These are phyloP conservation scores for Ogataea methanolica DNA, from an alignment of 805 yeast genomes.

Conservation along the genomic window DNA sequence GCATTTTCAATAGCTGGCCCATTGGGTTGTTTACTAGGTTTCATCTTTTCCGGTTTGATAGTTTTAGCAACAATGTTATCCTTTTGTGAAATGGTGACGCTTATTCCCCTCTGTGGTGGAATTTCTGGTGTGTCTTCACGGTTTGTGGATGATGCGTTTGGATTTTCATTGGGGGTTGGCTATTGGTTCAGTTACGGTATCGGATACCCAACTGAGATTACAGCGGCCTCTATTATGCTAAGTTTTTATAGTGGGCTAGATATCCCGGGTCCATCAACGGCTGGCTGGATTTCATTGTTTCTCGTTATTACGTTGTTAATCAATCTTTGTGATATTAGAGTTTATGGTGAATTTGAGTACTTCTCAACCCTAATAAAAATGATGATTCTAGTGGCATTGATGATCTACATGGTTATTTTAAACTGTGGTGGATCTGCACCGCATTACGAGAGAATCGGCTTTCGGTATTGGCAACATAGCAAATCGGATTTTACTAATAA, in stretches of 20 bases:
- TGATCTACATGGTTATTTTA: conserved; percentile 60
- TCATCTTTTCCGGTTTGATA: conserved; percentile 55
- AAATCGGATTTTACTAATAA: conserved; percentile 43
- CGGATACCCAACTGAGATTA: conserved; percentile 74
- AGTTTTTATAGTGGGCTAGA: conserved; percentile 57
- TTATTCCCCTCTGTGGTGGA: conserved; percentile 75
- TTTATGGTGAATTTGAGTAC: conserved; percentile 74
- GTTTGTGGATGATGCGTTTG: conserved; percentile 74
- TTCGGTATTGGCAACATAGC: conserved; percentile 59
- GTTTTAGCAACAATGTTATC: conserved; percentile 68
- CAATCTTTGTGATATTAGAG: conserved; percentile 64
- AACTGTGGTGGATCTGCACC: conserved; percentile 55
- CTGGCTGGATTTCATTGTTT: conserved; percentile 66
- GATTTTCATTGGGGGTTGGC: conserved; percentile 67
- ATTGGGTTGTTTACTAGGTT: conserved; percentile 68
- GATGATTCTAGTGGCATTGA: conserved; percentile 44
- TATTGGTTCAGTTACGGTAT: conserved; percentile 71
- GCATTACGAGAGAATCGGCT: conserved; percentile 48
- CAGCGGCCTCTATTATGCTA: conserved; percentile 74
- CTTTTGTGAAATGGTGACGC: conserved; percentile 77
- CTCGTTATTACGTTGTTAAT: conserved; percentile 40
- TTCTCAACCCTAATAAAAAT: conserved; percentile 56
- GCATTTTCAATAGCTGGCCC: conserved; percentile 75
- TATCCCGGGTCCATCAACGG: conserved; percentile 48
- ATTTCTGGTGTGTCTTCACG: conserved; percentile 71